Base-by-base conservation (phyloP, 2,329 filamentous ascomycete genomes). In the Xylaria sp. region DNA sequence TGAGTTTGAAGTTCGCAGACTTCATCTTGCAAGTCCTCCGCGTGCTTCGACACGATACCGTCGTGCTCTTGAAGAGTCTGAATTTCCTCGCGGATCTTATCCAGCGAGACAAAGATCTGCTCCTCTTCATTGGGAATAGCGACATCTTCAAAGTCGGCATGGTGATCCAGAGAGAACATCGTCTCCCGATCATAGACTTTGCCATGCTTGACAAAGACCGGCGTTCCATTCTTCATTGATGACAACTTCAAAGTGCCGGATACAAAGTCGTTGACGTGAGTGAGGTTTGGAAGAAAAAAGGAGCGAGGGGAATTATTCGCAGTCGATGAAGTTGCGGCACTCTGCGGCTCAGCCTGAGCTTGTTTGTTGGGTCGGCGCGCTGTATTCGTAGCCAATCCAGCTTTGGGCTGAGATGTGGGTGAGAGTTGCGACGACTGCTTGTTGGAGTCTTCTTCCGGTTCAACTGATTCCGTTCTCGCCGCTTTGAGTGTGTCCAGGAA, bases 11-110 rank as follows among this genome's bases (percentile, higher is more conserved):
- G 76, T 23, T 73, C 74, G 60, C 79, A 75, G 11, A 84, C 77
- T 65, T 84, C 79, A 23, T 77, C 72, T 64, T 83, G 79, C 5
- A 84, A 74, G 57, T 76, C 77, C 64, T 80, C 76, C 8, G 82
- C 81, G 67, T 83, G 81, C 54, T 78, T 77, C 55, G 83, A 79
- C 8, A 84, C 76, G 63, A 81, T 76, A 54, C 82, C 80, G 60
- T 84, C 80, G 63, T 83, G 81, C 47, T 83, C 79, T 60, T 83
- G 80, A 46, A 84, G 74, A 59, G 79, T 79, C 55, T 80, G 70
- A 49, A 83, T 81, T 68, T 84, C 81, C 48, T 83, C 78, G 46
- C 81, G 79, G 73, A 84, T 82, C 79, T 83, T 83, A 79, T 84
- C 82, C 76, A 84, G 77, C 7, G 82, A 84, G 47, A 84, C 81